Evolutionary conservation across 176 grass and related monocot genomes (phyloP).

Genomic region (Oryza rufipogon): DNA sequence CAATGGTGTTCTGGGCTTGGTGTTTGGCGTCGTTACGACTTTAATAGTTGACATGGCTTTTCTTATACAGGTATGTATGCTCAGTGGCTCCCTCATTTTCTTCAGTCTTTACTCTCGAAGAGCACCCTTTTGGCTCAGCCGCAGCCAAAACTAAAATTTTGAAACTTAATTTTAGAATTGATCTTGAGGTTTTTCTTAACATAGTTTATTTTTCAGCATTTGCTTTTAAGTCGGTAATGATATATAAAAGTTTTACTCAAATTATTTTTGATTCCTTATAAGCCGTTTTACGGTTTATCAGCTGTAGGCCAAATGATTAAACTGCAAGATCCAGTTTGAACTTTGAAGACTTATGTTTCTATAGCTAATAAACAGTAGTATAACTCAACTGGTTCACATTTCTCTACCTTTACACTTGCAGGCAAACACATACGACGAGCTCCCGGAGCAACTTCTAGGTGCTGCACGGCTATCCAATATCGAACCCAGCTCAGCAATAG

Average conservation of each 20-base stretch:
- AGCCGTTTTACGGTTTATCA: no score
- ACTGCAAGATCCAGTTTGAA: neutral
- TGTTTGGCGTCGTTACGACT: constrained; percentile 86
- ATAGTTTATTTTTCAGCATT: no score
- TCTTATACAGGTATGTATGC: constrained; percentile 80
- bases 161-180: no score
- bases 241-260: no score
- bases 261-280: no score
- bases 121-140: no score
- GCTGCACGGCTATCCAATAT: constrained; percentile 75
- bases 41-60: constrained; percentile 96
- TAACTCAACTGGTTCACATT: neutral
- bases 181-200: no score
- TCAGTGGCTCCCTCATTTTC: neutral
- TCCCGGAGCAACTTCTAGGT: constrained; percentile 84
- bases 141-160: no score
- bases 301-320: no score
- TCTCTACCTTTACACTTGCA: constrained; percentile 33
- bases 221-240: no score
- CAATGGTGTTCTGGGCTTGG: constrained; percentile 94
- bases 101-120: neutral
- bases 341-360: neutral
- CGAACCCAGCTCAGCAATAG: constrained; percentile 67
- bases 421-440: constrained; percentile 83
- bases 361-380: neutral